phyloP scores from a whole-genome alignment of 768 basidiomycete species.

The Boletus reticuloceps region DNA sequence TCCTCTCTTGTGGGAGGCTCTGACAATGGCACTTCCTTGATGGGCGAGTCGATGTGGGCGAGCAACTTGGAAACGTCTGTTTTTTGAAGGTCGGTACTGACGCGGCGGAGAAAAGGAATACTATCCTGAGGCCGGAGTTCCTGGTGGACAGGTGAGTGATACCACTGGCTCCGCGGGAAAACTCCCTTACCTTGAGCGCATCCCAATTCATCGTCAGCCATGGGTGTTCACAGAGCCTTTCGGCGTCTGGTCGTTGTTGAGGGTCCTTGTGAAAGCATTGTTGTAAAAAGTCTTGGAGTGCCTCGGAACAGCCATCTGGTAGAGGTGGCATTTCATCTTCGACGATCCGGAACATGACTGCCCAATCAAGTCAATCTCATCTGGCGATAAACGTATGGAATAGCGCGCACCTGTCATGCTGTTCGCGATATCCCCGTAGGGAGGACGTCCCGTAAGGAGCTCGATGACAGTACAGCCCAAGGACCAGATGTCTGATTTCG shows the following conservation, averaged over 20 bases:
- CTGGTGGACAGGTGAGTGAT: constrained; percentile 31
- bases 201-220: constrained; percentile 87
- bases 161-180: not conserved
- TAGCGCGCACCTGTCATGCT: constrained; percentile 77
- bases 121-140: constrained; percentile 90
- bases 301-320: constrained; percentile 75
- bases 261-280: constrained; percentile 93
- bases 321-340: constrained; percentile 89
- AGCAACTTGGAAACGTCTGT: constrained; percentile 58
- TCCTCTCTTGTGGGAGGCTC: constrained; percentile 46
- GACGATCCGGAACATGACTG: constrained; percentile 97
- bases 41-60: constrained; percentile 35
- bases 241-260: constrained; percentile 75
- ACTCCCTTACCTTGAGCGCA: constrained; percentile 61
- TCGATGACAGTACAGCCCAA: constrained; percentile 94
- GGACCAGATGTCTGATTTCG: constrained; percentile 95
- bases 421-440: constrained; percentile 86
- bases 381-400: not conserved
- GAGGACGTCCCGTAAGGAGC: constrained; percentile 87
- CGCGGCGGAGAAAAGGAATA: constrained; percentile 90
- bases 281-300: constrained; percentile 76
- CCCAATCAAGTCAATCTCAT: constrained; percentile 7
- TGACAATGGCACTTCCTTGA: constrained; percentile 38
- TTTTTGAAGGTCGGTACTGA: constrained; percentile 83
- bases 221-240: constrained; percentile 81